A percentile compares a stretch with the other conserved stretches of the same genome.
These are phyloP conservation scores for Microdochium paspali DNA, from an alignment of 2,329 filamentous ascomycete genomes.

Conservation along the genomic window DNA sequence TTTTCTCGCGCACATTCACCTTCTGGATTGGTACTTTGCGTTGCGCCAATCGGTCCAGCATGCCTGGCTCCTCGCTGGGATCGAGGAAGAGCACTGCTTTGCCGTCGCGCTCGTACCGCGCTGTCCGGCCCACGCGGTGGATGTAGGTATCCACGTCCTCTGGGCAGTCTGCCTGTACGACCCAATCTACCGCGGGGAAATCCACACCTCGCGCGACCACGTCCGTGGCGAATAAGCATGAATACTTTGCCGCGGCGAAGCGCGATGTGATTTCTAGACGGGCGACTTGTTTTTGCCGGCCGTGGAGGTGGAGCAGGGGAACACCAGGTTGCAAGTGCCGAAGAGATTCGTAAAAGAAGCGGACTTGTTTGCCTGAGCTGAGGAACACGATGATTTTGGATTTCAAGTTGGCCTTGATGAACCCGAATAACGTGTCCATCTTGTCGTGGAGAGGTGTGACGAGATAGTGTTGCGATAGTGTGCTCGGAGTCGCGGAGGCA, in stretches of 20 bases:
- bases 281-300: conserved; percentile 84
- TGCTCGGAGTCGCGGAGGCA: conserved; percentile 67
- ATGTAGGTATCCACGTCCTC: conserved; percentile 98
- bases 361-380: conserved; percentile 91
- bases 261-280: conserved; percentile 79
- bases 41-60: conserved; percentile 73
- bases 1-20: conserved; percentile 81
- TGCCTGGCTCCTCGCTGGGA: conserved; percentile 85
- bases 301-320: conserved; percentile 83
- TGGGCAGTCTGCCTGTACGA: conserved; percentile 95
- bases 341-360: conserved; percentile 91
- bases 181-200: conserved; percentile 95
- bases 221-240: conserved; percentile 91
- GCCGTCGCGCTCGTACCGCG: conserved; percentile 83
- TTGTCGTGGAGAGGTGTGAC: conserved; percentile 80
- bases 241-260: conserved; percentile 71
- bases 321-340: conserved; percentile 91
- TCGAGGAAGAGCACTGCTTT: conserved; percentile 86
- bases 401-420: conserved; percentile 84
- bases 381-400: conserved; percentile 93
- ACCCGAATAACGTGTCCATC: conserved; percentile 84
- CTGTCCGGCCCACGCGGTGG: conserved; percentile 87
- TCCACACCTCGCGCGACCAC: conserved; percentile 90
- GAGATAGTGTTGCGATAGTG: conserved; percentile 85
- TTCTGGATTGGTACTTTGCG: conserved; percentile 84